Evolutionary conservation across 2,329 filamentous ascomycete species (phyloP).

Genomic region (Amylocarpus encephaloides): DNA sequence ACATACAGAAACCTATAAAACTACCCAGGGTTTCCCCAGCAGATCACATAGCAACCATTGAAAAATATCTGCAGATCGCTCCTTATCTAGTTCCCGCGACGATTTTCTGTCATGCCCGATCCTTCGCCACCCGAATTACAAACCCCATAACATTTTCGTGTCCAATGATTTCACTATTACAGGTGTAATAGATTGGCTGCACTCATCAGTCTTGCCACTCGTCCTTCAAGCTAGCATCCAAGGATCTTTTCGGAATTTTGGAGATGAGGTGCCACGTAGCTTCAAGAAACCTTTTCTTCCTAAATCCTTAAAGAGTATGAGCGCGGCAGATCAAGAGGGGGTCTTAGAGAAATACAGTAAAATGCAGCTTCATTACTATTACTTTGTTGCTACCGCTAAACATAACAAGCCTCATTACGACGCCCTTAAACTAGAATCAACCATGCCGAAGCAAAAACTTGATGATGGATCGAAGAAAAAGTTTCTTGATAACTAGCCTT

Average conservation of each 20-base stretch:
- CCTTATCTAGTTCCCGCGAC: constrained; percentile 1
- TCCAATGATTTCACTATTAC: constrained; percentile 30
- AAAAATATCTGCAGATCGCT: constrained; percentile 7
- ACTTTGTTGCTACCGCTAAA: constrained; percentile 26
- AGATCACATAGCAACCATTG: constrained; percentile 7
- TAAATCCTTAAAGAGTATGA: constrained; percentile 16
- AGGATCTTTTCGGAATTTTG: constrained; percentile 35
- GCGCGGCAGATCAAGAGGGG: constrained; percentile 14
- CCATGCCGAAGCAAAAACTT: constrained; percentile 21
- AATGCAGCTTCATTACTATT: constrained; percentile 30
- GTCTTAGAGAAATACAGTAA: constrained; percentile 26
- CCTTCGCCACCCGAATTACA: constrained; percentile 13
- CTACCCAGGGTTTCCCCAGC: constrained; percentile 1
- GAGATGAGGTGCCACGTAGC: constrained; percentile 22
- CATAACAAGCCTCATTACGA: constrained; percentile 26
- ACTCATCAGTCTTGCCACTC: constrained; percentile 33
- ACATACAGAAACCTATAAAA: constrained; percentile 1
- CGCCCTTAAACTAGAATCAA: constrained; percentile 21
- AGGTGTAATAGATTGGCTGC: constrained; percentile 38
- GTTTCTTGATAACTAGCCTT: constrained; percentile 6
- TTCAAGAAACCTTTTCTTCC: constrained; percentile 23
- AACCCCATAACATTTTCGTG: constrained; percentile 29
- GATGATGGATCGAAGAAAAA: constrained; percentile 6
- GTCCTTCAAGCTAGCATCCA: constrained; percentile 36
- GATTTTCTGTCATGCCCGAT: constrained; percentile 6